Evolutionary conservation across 352 stramenopile genomes (phyloP), one percentile per base, ranked within the genome.

Genomic region (Phytophthora constricta): DNA sequence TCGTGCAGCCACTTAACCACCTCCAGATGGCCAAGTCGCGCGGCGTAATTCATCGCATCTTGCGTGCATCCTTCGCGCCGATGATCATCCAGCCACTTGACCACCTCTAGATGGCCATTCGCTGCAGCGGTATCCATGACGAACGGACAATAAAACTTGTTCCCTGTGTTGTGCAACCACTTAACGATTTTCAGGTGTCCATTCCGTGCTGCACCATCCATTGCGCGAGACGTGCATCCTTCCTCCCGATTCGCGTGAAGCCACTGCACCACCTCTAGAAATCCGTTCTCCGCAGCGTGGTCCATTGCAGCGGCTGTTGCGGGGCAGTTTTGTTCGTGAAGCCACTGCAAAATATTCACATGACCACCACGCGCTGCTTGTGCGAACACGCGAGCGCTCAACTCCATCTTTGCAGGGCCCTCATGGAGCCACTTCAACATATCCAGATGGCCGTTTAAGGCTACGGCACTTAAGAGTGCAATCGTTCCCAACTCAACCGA

Each of bases 201-300:
- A n/a, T n/a, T n/a, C n/a, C n/a, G n/a, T n/a, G n/a, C n/a, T n/a
- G n/a, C n/a, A n/a, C n/a, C n/a, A n/a, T n/a, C n/a, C n/a, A n/a
- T n/a, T n/a, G n/a, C n/a, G 13, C 34, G 23, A 51, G 49, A 43
- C 4, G 51, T 62, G 37, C 60, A 68, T 9, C 19, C 9, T 31
- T 68, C 41, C 4, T 34, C 20, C 23, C 50, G 42, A 39, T 61
- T 50, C 4, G 16, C 25, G 54, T 68, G 27, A 2, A 68, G 42
- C 60, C 42, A 62, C 22, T 58, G 60, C 16, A 62, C 27, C 16
- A 68, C 20, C 13, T 57, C 22, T 7, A 68, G 48, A 41, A 52
- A 56, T 4, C 65, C 65, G 17, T 69, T 64, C 41, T 64, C 65
- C 8, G 65, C 51, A 47, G 65, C 65, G 42, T 33, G 37, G 19